Conservation (phyloP, 1,139 yeast species). For the Blastobotrys elegans region DNA sequence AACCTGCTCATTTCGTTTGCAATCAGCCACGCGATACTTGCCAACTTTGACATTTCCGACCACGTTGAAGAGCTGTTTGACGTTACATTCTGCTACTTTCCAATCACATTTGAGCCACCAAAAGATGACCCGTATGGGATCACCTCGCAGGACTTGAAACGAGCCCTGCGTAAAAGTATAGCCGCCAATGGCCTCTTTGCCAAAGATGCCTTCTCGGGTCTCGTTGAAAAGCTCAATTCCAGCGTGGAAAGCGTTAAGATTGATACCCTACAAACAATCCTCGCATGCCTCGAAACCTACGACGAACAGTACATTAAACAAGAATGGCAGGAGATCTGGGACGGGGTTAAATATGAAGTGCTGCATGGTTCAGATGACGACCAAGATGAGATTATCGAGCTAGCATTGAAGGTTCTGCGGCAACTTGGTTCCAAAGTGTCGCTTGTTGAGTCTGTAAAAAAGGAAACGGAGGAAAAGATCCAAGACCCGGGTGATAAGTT, state of each 20-base stretch:
- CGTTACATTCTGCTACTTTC: conserved; percentile 89
- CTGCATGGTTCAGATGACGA: conserved; percentile 63
- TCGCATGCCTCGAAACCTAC: conserved; percentile 52
- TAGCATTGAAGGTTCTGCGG: conserved; percentile 48
- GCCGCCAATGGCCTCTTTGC: conserved; percentile 64
- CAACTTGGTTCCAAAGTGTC: conserved; percentile 34
- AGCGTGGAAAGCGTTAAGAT: conserved; percentile 71
- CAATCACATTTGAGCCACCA: conserved; percentile 93
- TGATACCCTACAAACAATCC: conserved; percentile 66
- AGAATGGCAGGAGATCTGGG: conserved; percentile 77
- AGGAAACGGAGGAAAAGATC: conserved; percentile 57
- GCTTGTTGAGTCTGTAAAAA: conserved; percentile 35
- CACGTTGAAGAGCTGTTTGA: conserved; percentile 68
- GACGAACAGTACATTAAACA: conserved; percentile 41
- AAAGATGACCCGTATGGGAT: conserved; percentile 85
- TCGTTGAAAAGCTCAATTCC: conserved; percentile 80
- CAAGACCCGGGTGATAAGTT: conserved; percentile 48
- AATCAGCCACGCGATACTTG: conserved; percentile 49
- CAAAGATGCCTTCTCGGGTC: conserved; percentile 66
- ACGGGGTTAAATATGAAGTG: conserved; percentile 80
- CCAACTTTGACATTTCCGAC: conserved; percentile 39
- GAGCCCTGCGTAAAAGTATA: conserved; percentile 48
- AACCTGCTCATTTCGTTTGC: conserved; percentile 70
- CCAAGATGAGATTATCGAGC: conserved; percentile 31
- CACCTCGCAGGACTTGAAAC: conserved; percentile 65